Conservation (phyloP, 768 basidiomycete species). For the Glaciozyma antarctica region DNA sequence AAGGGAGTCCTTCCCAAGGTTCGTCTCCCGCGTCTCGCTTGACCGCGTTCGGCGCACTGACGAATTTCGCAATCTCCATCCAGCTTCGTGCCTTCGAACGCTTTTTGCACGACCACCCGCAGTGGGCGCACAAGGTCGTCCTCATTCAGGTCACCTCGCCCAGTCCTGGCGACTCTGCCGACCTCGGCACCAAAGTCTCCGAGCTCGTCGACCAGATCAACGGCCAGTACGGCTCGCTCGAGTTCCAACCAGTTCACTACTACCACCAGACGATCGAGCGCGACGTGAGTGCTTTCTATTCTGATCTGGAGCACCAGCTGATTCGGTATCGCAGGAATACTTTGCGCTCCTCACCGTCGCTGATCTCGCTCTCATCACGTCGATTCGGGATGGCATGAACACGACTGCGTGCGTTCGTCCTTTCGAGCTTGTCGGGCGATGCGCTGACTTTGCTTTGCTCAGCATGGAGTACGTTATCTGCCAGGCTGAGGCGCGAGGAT, state of each 20-base stretch:
- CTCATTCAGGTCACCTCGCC: constrained; percentile 82
- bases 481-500: constrained; percentile 71
- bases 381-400: constrained; percentile 96
- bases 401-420: constrained; percentile 54
- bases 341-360: constrained; percentile 88
- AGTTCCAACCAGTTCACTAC: constrained; percentile 95
- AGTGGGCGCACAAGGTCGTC: constrained; percentile 57
- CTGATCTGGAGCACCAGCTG: neutral
- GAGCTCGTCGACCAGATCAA: constrained; percentile 93
- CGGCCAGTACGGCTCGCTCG: constrained; percentile 78
- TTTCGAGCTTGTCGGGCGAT: neutral
- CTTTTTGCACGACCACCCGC: constrained; percentile 80
- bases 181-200: constrained; percentile 84
- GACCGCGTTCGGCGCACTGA: neutral
- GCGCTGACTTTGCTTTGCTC: neutral
- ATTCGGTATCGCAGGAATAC: constrained; percentile 69
- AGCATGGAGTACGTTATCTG: constrained; percentile 79
- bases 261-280: constrained; percentile 90
- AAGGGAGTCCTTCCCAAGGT: constrained; percentile 96
- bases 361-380: constrained; percentile 89
- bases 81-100: constrained; percentile 92
- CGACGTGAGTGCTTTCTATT: constrained; percentile 14
- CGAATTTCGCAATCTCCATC: neutral
- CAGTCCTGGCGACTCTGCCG: constrained; percentile 79
- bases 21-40: constrained; percentile 4